Evolutionary conservation across 192 early-diverging fungal species (phyloP), one percentile per base, ranked within the genome.

Genomic region (Coemansia sp.): DNA sequence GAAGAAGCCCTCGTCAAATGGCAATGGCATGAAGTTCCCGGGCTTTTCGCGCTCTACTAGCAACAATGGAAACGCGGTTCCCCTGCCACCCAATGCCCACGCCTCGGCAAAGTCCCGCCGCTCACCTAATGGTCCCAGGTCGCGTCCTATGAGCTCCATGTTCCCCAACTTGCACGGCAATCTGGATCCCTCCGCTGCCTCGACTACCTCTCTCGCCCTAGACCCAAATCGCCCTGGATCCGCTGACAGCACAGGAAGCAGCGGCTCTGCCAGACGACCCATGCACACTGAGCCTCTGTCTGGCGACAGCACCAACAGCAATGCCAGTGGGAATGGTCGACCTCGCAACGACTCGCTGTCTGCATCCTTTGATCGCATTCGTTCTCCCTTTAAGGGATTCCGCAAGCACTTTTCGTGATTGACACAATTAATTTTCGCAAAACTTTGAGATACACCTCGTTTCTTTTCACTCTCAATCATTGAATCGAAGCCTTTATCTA

Each of bases 371-470:
- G 79, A 82, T 48, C 79, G 79, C 68, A 75, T 82, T 41, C 74
- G 79, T 5, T 83, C 80, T 29, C 80, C 80, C 2, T 83, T 83
- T 62, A 83, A 83, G 70, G 75, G 80, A 48, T 78, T 83, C 73
- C 76, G 80, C 65, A 82, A 73, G 36, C 79, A 82, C 59, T 82
- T 82, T 69, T 39, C 73, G 11, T 80, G 23, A 55, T n/a, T 8
- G 4, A 21, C 2, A 15, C 4, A 15, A 17, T 15, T 17, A 23
- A 34, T 34, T 34, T 34, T 34, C 8, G 34, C 7, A 50, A 50
- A 23, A 36, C 21, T 60, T 55, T 58, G 34, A 34, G 34, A 34
- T 21, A n/a, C 27, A 7, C 51, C 34, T 58, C 9, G 2, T 11
- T 37, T 50, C 36, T 65, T 36, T 38, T 46, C 15, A 1, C 25